Base-by-base conservation (phyloP, 129 eudicot species). In the Logfia minima region DNA sequence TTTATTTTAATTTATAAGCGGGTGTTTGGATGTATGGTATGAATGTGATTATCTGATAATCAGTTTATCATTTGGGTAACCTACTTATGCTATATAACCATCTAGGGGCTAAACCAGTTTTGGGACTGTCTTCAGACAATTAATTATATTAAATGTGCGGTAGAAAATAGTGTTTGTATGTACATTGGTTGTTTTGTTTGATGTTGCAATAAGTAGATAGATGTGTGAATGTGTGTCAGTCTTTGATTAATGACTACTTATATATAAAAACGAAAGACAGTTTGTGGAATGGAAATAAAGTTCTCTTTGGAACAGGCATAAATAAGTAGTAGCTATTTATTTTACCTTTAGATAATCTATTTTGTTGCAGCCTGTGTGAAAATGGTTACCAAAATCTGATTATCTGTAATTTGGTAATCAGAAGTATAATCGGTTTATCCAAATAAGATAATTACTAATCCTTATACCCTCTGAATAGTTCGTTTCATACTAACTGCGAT, bases 31-130 rank as follows among this genome's bases (percentile, higher is more conserved):
- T 13, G 52, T 8, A 6, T 10, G 2, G 17, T 48, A 48, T 11
- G 29, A 26, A 26, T 1, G 29, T 26, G 29, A 26, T 26, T 26
- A 26, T 26, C 29, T 26, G 29, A 26, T 26, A 26, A 26, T 48
- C 14, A 48, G n/a, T 48, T 43, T 48, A 76, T 51, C n/a, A 55
- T 64, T 63, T 45, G 31, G 10, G 72, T 48, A 14, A 66, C 37
- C 63, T 66, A 68, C 79, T 10, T 17, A 9, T 75, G 73, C 14
- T 37, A 18, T 24, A 48, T 48, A 18, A 39, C 45, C 34, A 61
- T 71, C 6, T 52, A 4, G 34, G 31, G 31, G 75, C 19, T 13
- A 21, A 10, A 62, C 10, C 9, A 60, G 17, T 23, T 21, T 6
- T 59, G n/a, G n/a, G 55, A 14, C n/a, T 48, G 55, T 48, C 18